Percentiles rank a stretch among this genome's conserved stretches.
These are phyloP conservation scores for Vaccinium myrtillus DNA, from an alignment of 148 eudicot genomes.

Conservation along the genomic window DNA sequence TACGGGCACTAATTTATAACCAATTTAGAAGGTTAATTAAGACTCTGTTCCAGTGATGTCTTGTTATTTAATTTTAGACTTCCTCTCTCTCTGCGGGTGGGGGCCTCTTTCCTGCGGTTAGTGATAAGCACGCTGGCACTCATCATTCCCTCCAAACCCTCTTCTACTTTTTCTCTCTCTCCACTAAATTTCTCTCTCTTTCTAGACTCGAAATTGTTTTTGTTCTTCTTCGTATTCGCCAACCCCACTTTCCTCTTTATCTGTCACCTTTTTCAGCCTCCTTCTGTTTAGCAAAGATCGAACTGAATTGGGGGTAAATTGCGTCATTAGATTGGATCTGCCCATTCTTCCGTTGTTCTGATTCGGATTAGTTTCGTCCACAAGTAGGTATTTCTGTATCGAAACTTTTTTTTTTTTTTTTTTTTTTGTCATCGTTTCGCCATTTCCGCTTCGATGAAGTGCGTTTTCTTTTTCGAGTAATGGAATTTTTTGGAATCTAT, in stretches of 20 bases:
- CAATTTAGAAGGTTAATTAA: not conserved
- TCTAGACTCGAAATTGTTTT: conserved; percentile 9
- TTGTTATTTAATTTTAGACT: not conserved
- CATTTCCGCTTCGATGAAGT: not conserved
- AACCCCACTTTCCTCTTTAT: conserved; percentile 13
- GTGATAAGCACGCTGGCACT: conserved; percentile 72
- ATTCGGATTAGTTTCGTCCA: conserved; percentile 7
- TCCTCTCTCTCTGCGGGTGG: not conserved
- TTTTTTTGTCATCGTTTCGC: not conserved
- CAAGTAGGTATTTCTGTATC: conserved; percentile 12
- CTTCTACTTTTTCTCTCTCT: conserved; percentile 21
- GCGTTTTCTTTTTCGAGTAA: not conserved
- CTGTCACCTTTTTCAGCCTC: conserved; percentile 4
- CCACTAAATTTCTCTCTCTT: conserved; percentile 22
- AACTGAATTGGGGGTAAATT: conserved; percentile 7
- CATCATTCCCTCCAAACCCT: conserved; percentile 54
- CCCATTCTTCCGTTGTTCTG: conserved; percentile 11
- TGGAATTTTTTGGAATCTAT: not conserved
- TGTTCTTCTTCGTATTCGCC: not conserved
- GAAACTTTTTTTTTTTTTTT: not conserved
- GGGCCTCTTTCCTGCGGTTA: conserved; percentile 32
- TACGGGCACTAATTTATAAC: not conserved
- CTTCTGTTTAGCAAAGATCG: conserved; percentile 14
- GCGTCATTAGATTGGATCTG: conserved; percentile 27
- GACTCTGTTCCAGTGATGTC: not conserved